Evolutionary conservation across 495 filamentous ascomycete genomes (phyloP).

Genomic region (Oidiodendron maius): DNA sequence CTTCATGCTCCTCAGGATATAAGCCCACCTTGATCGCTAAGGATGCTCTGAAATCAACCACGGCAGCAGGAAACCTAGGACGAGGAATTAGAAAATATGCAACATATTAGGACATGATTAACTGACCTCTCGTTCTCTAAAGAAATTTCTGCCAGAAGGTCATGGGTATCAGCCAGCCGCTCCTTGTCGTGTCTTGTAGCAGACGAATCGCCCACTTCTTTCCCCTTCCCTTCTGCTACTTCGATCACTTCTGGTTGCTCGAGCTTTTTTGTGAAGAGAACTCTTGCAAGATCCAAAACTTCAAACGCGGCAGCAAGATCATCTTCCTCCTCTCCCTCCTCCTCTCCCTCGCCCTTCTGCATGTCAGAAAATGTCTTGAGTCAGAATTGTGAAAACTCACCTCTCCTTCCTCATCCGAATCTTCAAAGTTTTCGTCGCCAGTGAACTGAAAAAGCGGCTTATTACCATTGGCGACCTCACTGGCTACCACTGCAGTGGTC

Average conservation of each 20-base stretch:
- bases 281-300: conserved; percentile 81
- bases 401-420: conserved; percentile 65
- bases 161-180: conserved; percentile 82
- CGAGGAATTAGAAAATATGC: conserved; percentile 3
- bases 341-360: conserved; percentile 34
- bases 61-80: conserved; percentile 66
- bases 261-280: conserved; percentile 58
- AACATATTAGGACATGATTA: not conserved
- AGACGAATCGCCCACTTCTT: conserved; percentile 44
- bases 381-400: conserved; percentile 9
- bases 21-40: conserved; percentile 71
- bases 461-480: conserved; percentile 34
- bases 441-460: conserved; percentile 87
- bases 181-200: conserved; percentile 64
- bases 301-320: conserved; percentile 88
- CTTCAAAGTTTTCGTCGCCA: conserved; percentile 88
- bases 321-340: conserved; percentile 72
- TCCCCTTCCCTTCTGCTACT: conserved; percentile 39
- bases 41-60: conserved; percentile 69
- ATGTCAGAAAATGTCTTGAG: conserved; percentile 8
- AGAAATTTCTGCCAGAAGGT: conserved; percentile 88
- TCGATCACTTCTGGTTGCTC: conserved; percentile 37
- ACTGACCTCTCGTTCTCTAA: conserved; percentile 76
- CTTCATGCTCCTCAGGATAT: conserved; percentile 69
- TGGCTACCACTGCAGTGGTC: conserved; percentile 32